These are phyloP conservation scores for Trametes meyenii DNA, from an alignment of 768 basidiomycete species.

Conservation along the genomic window DNA sequence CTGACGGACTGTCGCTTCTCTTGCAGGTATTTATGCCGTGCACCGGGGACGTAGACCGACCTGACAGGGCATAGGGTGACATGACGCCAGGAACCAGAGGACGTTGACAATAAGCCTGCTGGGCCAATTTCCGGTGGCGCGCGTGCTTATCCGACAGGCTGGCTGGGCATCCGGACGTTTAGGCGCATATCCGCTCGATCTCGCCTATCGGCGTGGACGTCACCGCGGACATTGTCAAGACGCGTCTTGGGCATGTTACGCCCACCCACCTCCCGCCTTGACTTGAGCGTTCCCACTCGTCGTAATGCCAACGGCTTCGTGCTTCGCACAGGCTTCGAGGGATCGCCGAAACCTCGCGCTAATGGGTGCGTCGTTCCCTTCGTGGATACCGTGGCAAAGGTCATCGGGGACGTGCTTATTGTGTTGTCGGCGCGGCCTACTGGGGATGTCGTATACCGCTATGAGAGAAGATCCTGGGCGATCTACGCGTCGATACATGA, in stretches of 20 bases:
- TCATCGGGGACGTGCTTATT: slow-evolving; percentile 14
- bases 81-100: not conserved
- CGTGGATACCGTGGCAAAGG: not conserved
- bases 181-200: not conserved
- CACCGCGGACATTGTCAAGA: not conserved
- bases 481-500: not conserved
- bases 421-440: not conserved
- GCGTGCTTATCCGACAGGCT: slow-evolving; percentile 1
- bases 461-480: not conserved
- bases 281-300: not conserved
- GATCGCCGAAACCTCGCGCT: too few relatives aligned
- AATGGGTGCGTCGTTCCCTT: not conserved
- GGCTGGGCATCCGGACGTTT: not conserved
- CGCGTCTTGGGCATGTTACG: too few relatives aligned
- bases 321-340: too few relatives aligned
- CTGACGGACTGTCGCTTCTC: slow-evolving; percentile 1
- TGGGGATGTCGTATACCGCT: not conserved
- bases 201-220: not conserved
- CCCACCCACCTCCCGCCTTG: too few relatives aligned
- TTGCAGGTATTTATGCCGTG: slow-evolving; percentile 6
- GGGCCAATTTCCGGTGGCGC: not conserved
- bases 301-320: too few relatives aligned
- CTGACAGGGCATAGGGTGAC: not conserved
- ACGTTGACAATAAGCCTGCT: slow-evolving; percentile 11
- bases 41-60: not conserved